These are phyloP conservation scores for Cymbomonas tetramitiformis DNA, from an alignment of 139 green algal genomes.

Conservation along the genomic window DNA sequence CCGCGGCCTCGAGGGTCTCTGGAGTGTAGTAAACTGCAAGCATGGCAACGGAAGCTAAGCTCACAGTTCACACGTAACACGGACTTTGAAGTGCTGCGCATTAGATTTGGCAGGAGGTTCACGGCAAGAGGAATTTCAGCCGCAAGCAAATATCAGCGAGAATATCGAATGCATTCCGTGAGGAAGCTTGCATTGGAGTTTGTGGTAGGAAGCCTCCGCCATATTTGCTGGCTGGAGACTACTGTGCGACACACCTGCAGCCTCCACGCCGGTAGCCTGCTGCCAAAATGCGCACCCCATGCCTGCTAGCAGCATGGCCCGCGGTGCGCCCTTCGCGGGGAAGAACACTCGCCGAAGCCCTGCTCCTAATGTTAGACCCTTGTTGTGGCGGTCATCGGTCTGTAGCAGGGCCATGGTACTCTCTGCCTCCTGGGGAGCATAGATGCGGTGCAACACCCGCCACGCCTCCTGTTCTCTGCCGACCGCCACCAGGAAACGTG, in stretches of 20 bases:
- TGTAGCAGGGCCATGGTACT: slow-evolving; percentile 7
- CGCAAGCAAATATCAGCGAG: too few relatives aligned
- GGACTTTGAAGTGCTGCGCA: too few relatives aligned
- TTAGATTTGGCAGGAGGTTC: too few relatives aligned
- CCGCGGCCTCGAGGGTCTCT: slow-evolving; percentile 15
- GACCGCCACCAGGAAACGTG: slow-evolving; percentile 22
- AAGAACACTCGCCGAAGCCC: too few relatives aligned
- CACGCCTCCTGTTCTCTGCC: slow-evolving; percentile 11
- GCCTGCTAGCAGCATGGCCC: slow-evolving; percentile 19
- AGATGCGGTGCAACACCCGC: slow-evolving; percentile 11
- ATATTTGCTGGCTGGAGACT: too few relatives aligned
- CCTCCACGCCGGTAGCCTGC: slow-evolving; percentile 13
- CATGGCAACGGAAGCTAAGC: too few relatives aligned
- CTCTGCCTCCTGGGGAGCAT: slow-evolving; percentile 11
- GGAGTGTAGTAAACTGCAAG: slow-evolving; percentile 30
- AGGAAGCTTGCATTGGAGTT: too few relatives aligned
- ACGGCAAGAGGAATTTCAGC: too few relatives aligned
- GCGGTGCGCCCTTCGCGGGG: background rate
- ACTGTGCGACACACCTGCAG: too few relatives aligned
- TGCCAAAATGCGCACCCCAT: slow-evolving; percentile 29
- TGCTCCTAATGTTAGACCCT: background rate
- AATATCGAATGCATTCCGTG: too few relatives aligned
- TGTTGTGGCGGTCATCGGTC: background rate
- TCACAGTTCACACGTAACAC: too few relatives aligned
- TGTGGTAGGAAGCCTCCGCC: too few relatives aligned